Base-by-base conservation (phyloP, 257 asterid genomes). In the Agastache rugosa region DNA sequence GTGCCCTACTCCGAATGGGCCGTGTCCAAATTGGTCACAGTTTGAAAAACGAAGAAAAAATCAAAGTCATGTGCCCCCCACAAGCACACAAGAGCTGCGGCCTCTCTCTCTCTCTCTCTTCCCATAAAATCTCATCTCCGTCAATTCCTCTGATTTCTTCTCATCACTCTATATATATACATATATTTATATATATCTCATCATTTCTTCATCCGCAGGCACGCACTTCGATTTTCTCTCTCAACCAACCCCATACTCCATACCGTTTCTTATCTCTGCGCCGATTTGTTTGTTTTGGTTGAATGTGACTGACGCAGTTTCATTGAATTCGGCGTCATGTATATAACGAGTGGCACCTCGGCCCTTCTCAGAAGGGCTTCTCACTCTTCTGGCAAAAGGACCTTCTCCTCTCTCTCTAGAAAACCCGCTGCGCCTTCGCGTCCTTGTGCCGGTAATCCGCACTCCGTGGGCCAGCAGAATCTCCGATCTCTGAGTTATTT, bases 321-420 rank as follows among this genome's bases (percentile, higher is more conserved):
- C 58, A 37, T 47, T 61, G 35, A 41, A 25, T 55, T 51, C 39
- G 68, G 20, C 83, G 63, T 61, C 85, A 89, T 89, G 96, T 85
- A 84, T 83, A 87, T 85, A 78, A 82, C 87, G 7, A 82, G 82
- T 35, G 89, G 90, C 65, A 77, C 93, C 62, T 77, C 93, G 34
- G 55, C 89, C 41, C 87, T 89, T 47, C 88, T 89, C 53, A 79
- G 87, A 22, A 75, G 89, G 58, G 89, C 93, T 19, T 81, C 93
- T 41, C 72, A 75, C 73, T 80, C 85, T 67, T 83, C 85, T 37
- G 80, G 75, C 54, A 80, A 71, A 74, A 71, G 85, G 59, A 64
- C 81, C 1, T 82, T 79, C 60, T 77, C 92, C 41, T 79, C 87
- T 14, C 75, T 83, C 34, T 67, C 89, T 8, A 73, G 79, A 56